Conservation (phyloP, 2,329 filamentous ascomycete genomes). For the Colletotrichum aenigma region DNA sequence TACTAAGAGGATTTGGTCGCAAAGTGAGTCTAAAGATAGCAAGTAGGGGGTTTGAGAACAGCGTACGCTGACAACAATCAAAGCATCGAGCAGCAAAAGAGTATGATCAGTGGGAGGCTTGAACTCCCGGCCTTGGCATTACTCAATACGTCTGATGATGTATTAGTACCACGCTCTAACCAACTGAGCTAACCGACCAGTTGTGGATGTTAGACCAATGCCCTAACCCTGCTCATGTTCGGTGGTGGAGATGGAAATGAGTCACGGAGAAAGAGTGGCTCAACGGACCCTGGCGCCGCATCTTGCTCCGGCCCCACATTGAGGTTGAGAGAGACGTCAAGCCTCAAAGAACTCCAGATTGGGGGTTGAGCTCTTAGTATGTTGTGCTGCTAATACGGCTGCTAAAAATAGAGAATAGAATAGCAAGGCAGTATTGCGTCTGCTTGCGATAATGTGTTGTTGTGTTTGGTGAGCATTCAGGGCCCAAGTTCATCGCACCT, state of each 20-base stretch:
- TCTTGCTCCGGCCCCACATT: background rate
- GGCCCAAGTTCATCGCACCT: background rate
- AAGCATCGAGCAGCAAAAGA: background rate
- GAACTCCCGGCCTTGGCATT: slow-evolving; percentile 21
- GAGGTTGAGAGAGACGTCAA: background rate
- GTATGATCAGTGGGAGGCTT: slow-evolving; percentile 19
- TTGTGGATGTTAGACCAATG: fast-evolving
- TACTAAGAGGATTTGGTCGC: background rate
- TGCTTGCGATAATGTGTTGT: background rate
- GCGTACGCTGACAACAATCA: background rate
- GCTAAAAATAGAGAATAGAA: background rate
- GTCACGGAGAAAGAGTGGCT: background rate
- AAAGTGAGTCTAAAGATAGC: background rate
- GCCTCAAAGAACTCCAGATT: background rate
- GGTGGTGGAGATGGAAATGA: background rate
- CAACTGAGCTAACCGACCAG: slow-evolving; percentile 20
- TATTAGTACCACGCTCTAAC: slow-evolving; percentile 23
- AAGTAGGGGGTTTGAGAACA: background rate
- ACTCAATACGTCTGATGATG: slow-evolving; percentile 3
- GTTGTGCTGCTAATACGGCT: background rate
- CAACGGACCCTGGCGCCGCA: background rate
- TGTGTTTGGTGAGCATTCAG: background rate
- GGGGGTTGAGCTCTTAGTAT: background rate
- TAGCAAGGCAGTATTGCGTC: background rate
- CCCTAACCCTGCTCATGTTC: background rate